A percentile compares a stretch with the other conserved stretches of the same genome.
Evolutionary conservation across 2,329 filamentous ascomycete genomes (phyloP).

Genomic region (Diaporthe caulivora): DNA sequence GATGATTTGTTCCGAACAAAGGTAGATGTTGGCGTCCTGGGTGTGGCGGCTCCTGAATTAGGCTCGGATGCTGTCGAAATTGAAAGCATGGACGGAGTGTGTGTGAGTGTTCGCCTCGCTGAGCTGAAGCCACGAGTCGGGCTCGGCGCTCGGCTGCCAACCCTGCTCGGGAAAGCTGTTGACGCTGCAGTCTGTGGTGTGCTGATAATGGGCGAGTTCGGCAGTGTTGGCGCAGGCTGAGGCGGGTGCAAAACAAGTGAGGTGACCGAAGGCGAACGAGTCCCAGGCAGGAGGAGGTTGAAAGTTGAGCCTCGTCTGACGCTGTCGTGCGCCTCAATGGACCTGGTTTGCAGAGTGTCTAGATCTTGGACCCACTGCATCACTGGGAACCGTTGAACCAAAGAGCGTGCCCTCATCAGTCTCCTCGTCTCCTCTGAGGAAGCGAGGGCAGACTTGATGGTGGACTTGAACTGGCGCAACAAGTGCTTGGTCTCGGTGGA

Average conservation of each 20-base stretch:
- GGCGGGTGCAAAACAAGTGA: conserved; percentile 15
- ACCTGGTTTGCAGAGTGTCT: conserved; percentile 69
- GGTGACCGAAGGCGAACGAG: conserved; percentile 20
- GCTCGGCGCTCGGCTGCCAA: conserved; percentile 34
- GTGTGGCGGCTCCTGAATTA: conserved; percentile 23
- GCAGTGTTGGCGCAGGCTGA: conserved; percentile 26
- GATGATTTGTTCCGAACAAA: conserved; percentile 18
- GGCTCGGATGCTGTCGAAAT: conserved; percentile 24
- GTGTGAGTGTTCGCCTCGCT: neutral
- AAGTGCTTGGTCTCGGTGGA: conserved; percentile 72
- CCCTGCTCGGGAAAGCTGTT: conserved; percentile 21
- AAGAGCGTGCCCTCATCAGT: conserved; percentile 73
- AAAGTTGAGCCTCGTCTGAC: conserved; percentile 22
- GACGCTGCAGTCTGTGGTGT: conserved; percentile 28
- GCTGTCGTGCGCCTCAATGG: conserved; percentile 55
- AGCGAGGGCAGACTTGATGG: conserved; percentile 69
- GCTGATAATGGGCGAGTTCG: conserved; percentile 29
- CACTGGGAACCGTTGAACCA: conserved; percentile 74
- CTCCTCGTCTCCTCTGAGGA: conserved; percentile 67
- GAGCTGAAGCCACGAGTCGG: conserved; percentile 30
- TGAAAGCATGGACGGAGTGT: conserved; percentile 3
- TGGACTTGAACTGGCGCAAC: conserved; percentile 72
- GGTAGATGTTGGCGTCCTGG: neutral
- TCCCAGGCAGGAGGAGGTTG: conserved; percentile 25
- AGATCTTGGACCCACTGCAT: conserved; percentile 74